Percentiles rank a stretch among this genome's conserved stretches.
phyloP scores from a whole-genome alignment of 2,329 filamentous ascomycete genomes.

The Xylariaceae sp. region DNA sequence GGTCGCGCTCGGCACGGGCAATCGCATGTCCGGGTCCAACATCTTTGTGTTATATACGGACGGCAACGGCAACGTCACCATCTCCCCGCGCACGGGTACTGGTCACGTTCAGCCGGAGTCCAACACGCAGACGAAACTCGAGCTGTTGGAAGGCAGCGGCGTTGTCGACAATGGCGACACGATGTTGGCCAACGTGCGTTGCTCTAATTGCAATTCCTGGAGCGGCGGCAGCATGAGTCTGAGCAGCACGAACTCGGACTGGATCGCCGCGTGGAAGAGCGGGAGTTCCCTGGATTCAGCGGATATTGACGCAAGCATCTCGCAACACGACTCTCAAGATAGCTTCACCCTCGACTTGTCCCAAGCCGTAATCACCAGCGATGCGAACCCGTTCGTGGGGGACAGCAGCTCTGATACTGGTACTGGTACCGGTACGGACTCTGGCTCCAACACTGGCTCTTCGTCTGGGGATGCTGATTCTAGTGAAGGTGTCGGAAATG shows the following conservation, averaged over 20 bases:
- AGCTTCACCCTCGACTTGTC: constrained; percentile 46
- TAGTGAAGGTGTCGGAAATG: not conserved
- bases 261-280: constrained; percentile 53
- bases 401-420: constrained; percentile 8
- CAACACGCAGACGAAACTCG: constrained; percentile 40
- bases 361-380: constrained; percentile 39
- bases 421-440: constrained; percentile 5
- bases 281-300: constrained; percentile 42
- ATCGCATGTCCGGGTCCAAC: constrained; percentile 49
- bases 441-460: constrained; percentile 4
- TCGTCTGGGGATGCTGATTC: constrained; percentile 3
- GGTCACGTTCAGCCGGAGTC: constrained; percentile 44
- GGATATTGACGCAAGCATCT: constrained; percentile 35
- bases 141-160: constrained; percentile 56
- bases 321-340: constrained; percentile 40
- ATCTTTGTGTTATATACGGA: constrained; percentile 62
- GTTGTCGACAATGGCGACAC: constrained; percentile 38
- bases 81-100: constrained; percentile 50
- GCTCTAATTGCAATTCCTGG: constrained; percentile 49
- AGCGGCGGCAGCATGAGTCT: constrained; percentile 38
- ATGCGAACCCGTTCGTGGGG: constrained; percentile 49
- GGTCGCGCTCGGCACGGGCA: constrained; percentile 56
- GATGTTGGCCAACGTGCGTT: constrained; percentile 58
- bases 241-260: constrained; percentile 34
- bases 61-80: constrained; percentile 54